These are phyloP conservation scores for Pyrus hybrid DNA, from an alignment of 331 rosid genomes.

Conservation along the genomic window DNA sequence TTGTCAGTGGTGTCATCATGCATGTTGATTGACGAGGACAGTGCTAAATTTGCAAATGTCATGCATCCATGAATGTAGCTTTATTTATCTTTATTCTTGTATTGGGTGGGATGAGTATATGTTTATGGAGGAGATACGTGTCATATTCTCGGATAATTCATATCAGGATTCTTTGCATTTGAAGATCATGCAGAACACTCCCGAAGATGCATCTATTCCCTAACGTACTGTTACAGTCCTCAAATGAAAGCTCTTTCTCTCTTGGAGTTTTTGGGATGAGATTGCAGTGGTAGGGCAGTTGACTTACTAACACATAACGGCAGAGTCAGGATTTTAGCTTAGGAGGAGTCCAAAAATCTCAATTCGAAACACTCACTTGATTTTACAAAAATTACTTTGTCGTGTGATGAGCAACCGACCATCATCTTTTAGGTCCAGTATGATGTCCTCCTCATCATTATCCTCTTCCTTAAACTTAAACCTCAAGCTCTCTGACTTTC, in stretches of 20 bases:
- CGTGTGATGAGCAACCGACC: too few relatives aligned
- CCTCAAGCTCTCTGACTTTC: too few relatives aligned
- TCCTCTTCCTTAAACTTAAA: too few relatives aligned
- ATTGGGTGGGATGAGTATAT: background rate
- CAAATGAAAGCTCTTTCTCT: background rate
- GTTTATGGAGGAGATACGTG: background rate
- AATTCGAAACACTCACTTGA: too few relatives aligned
- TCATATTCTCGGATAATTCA: constrained; percentile 14
- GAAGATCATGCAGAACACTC: constrained; percentile 15
- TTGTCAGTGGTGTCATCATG: constrained; percentile 3
- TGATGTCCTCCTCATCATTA: too few relatives aligned
- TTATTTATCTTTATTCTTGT: background rate
- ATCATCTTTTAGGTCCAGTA: too few relatives aligned
- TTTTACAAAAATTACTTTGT: too few relatives aligned
- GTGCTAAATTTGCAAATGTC: background rate
- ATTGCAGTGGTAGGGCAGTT: background rate
- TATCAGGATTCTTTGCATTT: constrained; percentile 11
- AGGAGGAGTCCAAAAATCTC: too few relatives aligned
- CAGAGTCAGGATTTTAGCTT: too few relatives aligned
- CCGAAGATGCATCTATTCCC: constrained; percentile 5
- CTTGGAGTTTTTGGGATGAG: background rate
- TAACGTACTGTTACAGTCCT: too few relatives aligned
- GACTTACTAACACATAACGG: background rate
- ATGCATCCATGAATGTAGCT: background rate
- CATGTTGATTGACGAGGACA: background rate